Conservation (phyloP, 2,329 filamentous ascomycete genomes). For the Grosmannia huntii region DNA sequence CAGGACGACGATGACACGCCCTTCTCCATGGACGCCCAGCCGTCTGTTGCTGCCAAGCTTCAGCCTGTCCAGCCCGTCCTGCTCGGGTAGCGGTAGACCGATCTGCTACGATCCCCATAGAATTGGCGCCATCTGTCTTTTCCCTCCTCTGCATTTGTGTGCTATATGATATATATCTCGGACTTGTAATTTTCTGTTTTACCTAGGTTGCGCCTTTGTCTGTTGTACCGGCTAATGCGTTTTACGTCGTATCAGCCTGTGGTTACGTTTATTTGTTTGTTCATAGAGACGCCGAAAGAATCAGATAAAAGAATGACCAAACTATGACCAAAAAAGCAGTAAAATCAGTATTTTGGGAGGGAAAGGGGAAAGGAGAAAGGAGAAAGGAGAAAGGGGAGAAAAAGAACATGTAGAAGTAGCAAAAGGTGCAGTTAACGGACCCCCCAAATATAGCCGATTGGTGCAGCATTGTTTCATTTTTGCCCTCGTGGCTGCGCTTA, state of each 20-base stretch:
- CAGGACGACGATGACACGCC: conserved; percentile 26
- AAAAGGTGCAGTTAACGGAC: not conserved
- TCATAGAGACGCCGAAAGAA: not conserved
- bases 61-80: not conserved
- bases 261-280: not conserved
- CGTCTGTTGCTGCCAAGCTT: not conserved
- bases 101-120: not conserved
- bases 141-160: not conserved
- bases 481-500: not conserved
- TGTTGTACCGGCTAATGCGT: not conserved
- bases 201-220: not conserved
- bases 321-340: not conserved
- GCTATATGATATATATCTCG: not conserved
- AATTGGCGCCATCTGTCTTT: not conserved
- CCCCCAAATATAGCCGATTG: not conserved
- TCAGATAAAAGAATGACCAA: not conserved
- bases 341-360: not conserved
- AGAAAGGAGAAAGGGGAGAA: no score
- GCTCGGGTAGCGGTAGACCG: not conserved
- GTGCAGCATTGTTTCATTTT: not conserved
- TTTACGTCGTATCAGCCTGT: not conserved
- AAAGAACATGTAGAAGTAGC: no score
- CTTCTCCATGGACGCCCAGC: not conserved
- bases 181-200: not conserved
- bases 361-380: not conserved